Evolutionary conservation across 2,329 filamentous ascomycete genomes (phyloP), one percentile per base, ranked within the genome.

Genomic region (Botrytis hyacinthi): DNA sequence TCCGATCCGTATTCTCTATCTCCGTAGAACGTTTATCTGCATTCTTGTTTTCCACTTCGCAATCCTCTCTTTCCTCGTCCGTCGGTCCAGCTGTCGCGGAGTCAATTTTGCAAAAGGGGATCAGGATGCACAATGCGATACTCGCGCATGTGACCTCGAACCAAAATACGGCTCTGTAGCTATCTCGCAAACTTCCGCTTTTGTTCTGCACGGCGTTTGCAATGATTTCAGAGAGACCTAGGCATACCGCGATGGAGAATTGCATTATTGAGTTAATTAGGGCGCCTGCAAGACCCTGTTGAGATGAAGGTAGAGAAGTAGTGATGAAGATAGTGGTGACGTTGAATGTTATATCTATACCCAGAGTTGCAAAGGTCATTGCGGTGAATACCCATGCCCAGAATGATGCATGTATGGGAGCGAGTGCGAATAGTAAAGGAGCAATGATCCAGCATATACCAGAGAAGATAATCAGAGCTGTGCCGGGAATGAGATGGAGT

Each of bases 291-390:
- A 93, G 84, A 0, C 91, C 91, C 79, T 94, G 92, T 54, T 88
- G 84, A 9, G 87, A 85, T 4, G 84, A 84, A 0, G 91, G 90
- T 76, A 93, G 83, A 29, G 86, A 87, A 0, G 91, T 93, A 0
- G 91, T 93, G 80, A 93, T 91, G 81, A 92, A 94, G 74, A 94
- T 86, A 78, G 91, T 93, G 35, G 88, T 88, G 4, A 94, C 87
- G 78, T 90, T 93, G 82, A 90, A 93, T n/a, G 88, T 88, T 69
- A 93, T 88, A 78, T 94, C 92, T 73, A 94, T 88, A 32, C 90
- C 91, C 48, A 93, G 84, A 0, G 92, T 94, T 26, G 85, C 86
- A 75, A 89, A 87, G 5, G 90, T 78, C 88, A 91, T 91, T 74
- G 88, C 84, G 0, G 91, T 90, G 78, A 94, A 93, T 40, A 92